These are phyloP conservation scores for Microbotryum violaceum DNA, from an alignment of 1,284 basidiomycete species.

Conservation along the genomic window DNA sequence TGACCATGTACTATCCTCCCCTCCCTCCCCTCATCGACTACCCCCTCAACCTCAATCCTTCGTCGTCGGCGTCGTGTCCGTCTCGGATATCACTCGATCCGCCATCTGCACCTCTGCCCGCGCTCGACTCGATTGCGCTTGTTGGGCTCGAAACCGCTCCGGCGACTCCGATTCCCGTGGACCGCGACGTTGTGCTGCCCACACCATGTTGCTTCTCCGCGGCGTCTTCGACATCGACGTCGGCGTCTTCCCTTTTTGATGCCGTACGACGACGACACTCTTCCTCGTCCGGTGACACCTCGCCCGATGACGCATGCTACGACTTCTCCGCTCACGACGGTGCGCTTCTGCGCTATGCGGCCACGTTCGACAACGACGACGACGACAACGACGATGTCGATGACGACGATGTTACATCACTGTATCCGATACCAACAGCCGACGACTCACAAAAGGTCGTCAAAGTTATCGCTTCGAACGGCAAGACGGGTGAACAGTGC, in stretches of 20 bases:
- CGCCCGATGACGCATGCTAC: neutral
- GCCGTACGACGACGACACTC: neutral
- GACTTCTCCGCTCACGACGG: neutral
- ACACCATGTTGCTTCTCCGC: no score
- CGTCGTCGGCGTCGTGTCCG: conserved; percentile 2
- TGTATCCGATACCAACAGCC: conserved; percentile 1
- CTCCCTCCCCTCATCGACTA: conserved; percentile 5
- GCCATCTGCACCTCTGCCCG: neutral
- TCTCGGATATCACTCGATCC: neutral
- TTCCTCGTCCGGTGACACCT: neutral
- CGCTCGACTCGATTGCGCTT: no score
- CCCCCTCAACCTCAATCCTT: conserved; percentile 13
- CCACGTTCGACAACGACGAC: neutral
- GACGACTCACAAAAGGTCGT: conserved; percentile 84
- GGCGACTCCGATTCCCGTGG: no score
- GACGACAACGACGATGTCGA: neutral
- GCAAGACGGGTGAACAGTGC: conserved; percentile 80
- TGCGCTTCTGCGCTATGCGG: neutral
- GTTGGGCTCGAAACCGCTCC: no score
- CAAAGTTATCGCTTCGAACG: conserved; percentile 89
- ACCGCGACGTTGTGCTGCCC: no score
- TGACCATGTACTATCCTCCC: conserved; percentile 2
- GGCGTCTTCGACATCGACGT: no score
- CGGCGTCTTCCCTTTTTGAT: neutral
- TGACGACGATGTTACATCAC: neutral